Conservation (phyloP, 768 basidiomycete genomes). For the Tylopilus sp. region DNA sequence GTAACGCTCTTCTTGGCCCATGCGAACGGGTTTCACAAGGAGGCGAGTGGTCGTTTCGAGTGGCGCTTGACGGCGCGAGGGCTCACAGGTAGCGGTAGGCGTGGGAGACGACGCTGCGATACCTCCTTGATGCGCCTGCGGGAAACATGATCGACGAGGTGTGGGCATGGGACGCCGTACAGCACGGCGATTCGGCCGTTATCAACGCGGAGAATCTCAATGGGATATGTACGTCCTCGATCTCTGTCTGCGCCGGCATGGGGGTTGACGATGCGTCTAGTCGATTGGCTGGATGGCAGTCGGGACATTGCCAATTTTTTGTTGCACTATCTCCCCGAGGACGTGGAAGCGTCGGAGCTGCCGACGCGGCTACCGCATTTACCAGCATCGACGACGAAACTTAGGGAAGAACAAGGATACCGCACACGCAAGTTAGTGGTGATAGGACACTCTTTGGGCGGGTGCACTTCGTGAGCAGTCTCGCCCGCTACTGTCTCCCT, state of each 20-base stretch:
- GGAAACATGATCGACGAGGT: slow-evolving; percentile 57
- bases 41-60: slow-evolving; percentile 45
- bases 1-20: slow-evolving; percentile 76
- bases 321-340: slow-evolving; percentile 57
- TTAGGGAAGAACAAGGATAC: slow-evolving; percentile 49
- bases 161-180: slow-evolving; percentile 80
- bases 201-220: slow-evolving; percentile 59
- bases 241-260: not conserved
- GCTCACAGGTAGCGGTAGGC: slow-evolving; percentile 42
- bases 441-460: slow-evolving; percentile 85
- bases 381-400: slow-evolving; percentile 36
- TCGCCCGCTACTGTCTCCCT: too few species aligned
- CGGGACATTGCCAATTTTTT: slow-evolving; percentile 81
- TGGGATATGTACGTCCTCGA: slow-evolving; percentile 50
- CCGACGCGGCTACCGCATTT: slow-evolving; percentile 57
- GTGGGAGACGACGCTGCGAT: slow-evolving; percentile 68
- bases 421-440: slow-evolving; percentile 53
- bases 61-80: not conserved
- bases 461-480: slow-evolving; percentile 62
- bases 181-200: slow-evolving; percentile 82
- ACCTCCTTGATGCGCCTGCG: slow-evolving; percentile 46
- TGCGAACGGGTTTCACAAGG: slow-evolving; percentile 87
- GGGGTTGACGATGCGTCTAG: slow-evolving; percentile 34
- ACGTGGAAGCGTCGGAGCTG: slow-evolving; percentile 32
- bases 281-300: slow-evolving; percentile 73